Conservation (phyloP, 306 rosid species). For the Arachis hypogaea region DNA sequence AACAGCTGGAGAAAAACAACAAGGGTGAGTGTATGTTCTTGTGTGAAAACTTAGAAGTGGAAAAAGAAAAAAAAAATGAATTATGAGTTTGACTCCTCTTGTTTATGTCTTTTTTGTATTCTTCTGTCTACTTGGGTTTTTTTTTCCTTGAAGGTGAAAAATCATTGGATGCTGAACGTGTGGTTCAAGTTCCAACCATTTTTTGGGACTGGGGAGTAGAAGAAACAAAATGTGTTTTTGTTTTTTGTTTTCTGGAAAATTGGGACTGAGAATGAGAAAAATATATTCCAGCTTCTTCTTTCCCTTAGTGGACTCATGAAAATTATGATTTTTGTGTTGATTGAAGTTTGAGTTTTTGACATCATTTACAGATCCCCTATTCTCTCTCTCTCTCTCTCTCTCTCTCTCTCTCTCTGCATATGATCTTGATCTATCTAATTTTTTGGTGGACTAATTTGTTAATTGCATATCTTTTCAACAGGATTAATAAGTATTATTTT, state of each 20-base stretch:
- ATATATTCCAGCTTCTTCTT: background rate
- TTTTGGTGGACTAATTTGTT: slow-evolving; percentile 46
- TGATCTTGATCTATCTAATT: slow-evolving; percentile 32
- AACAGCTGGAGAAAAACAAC: background rate
- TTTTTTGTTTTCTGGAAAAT: slow-evolving; percentile 17
- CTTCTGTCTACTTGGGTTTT: slow-evolving; percentile 27
- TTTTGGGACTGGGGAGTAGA: background rate
- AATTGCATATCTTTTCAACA: slow-evolving; percentile 46
- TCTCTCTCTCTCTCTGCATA: slow-evolving; percentile 22
- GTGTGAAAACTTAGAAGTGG: slow-evolving; percentile 20
- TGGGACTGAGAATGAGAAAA: background rate
- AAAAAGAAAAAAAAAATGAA: too few species aligned
- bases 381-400: slow-evolving; percentile 29
- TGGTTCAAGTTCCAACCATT: slow-evolving; percentile 12
- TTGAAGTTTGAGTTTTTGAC: slow-evolving; percentile 37
- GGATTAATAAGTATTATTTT: slow-evolving; percentile 46
- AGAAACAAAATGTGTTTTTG: background rate
- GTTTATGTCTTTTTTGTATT: slow-evolving; percentile 19
- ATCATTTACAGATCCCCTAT: slow-evolving; percentile 21
- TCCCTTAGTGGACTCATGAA: slow-evolving; percentile 11
- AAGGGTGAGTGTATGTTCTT: slow-evolving; percentile 39
- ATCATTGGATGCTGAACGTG: slow-evolving; percentile 7
- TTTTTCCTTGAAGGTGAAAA: slow-evolving; percentile 17
- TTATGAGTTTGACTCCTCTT: background rate
- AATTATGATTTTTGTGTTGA: background rate